Base-by-base conservation (phyloP, 2,329 filamentous ascomycete species). In the Dendrostoma leiphaemia region DNA sequence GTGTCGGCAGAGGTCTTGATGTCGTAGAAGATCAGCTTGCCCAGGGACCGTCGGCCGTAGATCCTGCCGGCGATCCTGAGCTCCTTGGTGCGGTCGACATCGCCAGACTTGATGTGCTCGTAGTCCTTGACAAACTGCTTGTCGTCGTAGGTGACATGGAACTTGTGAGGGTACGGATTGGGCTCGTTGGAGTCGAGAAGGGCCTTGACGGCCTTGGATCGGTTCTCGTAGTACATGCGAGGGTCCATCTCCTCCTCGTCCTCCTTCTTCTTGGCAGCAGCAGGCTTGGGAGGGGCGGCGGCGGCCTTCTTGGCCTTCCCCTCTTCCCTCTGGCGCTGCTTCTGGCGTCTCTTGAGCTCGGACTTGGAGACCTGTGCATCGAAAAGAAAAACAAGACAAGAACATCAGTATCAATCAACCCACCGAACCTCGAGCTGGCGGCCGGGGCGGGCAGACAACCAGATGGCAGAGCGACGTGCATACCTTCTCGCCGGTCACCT, bases 1-100 rank as follows among this genome's bases (percentile, higher is more conserved):
- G 69, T 70, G 55, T 79, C 73, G 46, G 80, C 80, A 65, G 80
- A 72, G 54, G 70, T 73, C 63, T 87, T 84, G 66, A 93, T 81
- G 72, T 96, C 91, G 76, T 96, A 97, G 78, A 97, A 97, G 66
- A 89, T 84, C 55, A 97, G 82, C 80, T 96, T 96, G 53, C 92
- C 91, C 6, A 89, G 84, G 0, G 86, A 76, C 62, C 93, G 88
- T 79, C 91, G 91, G 71, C 89, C 90, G 76, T 94, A 96, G 71
- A 99, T 91, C 68, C 94, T 84, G 41, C 89, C 91, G 58, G 89
- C 93, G 40, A 97, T 77, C 58, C 84, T 81, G 61, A 97, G 81
- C 65, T 85, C 79, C 70, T 86, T 85, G 57, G 91, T 86, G 72
- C 88, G 85, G 71, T 85, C 81, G 60, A 84, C 80, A 72, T 99